Conservation (phyloP, 75 land plant species). For the Cupressus sempervirens region DNA sequence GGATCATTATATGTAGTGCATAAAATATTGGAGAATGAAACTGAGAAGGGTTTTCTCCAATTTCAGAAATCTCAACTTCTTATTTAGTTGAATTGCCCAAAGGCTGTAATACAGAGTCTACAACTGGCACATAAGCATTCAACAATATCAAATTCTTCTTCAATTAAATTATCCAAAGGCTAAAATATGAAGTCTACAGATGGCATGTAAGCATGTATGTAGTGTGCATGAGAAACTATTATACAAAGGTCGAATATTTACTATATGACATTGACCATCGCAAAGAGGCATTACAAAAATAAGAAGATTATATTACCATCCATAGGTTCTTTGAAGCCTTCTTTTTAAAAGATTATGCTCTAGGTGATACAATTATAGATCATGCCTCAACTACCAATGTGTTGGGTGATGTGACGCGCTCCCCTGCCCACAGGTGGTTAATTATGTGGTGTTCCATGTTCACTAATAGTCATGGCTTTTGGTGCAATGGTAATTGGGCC, state of each 20-base stretch:
- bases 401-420: no score
- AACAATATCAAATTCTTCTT: slow-evolving; percentile 11
- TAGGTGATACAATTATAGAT: slow-evolving; percentile 73
- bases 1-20: slow-evolving; percentile 85
- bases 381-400: slow-evolving; percentile 50
- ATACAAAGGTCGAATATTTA: slow-evolving; percentile 91
- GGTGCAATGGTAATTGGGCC: no score
- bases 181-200: slow-evolving; percentile 74
- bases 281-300: slow-evolving; percentile 78
- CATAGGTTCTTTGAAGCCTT: slow-evolving; percentile 88
- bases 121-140: no score
- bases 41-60: slow-evolving; percentile 59
- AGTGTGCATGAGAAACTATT: slow-evolving; percentile 75
- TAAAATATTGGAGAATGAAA: slow-evolving; percentile 75
- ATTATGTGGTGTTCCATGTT: no score
- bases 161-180: slow-evolving; percentile 82
- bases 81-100: no score
- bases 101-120: no score
- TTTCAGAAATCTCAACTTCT: slow-evolving; percentile 85
- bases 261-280: slow-evolving; percentile 92
- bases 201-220: slow-evolving; percentile 74
- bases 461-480: no score
- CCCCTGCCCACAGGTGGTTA: no score
- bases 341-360: slow-evolving; percentile 85
- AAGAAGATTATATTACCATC: slow-evolving; percentile 70